Percentiles rank a stretch among this genome's conserved stretches.
phyloP scores from a whole-genome alignment of 192 early-diverging fungal genomes.

The Rhizophagus clarus region DNA sequence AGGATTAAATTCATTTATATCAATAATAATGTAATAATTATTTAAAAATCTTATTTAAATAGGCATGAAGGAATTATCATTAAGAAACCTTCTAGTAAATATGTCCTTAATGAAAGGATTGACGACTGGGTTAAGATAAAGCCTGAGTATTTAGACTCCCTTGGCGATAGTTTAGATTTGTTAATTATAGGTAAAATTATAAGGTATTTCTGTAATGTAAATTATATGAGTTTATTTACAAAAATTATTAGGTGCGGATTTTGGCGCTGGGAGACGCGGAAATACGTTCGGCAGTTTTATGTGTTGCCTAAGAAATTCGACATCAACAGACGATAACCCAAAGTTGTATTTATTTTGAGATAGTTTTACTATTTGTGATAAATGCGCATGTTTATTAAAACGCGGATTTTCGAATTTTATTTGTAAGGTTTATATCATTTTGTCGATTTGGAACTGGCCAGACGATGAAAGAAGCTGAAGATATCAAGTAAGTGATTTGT shows the following conservation, averaged over 20 bases:
- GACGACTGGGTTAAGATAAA: constrained; percentile 78
- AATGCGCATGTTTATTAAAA: neutral
- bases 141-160: constrained; percentile 73
- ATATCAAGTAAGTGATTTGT: constrained; percentile 53
- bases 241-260: constrained; percentile 41
- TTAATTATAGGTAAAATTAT: constrained; percentile 64
- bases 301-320: constrained; percentile 56
- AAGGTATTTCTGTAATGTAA: neutral
- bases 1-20: neutral
- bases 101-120: constrained; percentile 54
- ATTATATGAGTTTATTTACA: constrained; percentile 19
- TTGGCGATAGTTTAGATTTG: constrained; percentile 74
- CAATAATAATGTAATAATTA: neutral
- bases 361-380: neutral
- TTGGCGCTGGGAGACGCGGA: constrained; percentile 63
- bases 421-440: constrained; percentile 55
- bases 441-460: constrained; percentile 74
- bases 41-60: neutral
- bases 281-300: constrained; percentile 61
- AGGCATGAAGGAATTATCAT: constrained; percentile 67
- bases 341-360: neutral
- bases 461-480: constrained; percentile 59
- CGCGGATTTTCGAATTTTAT: neutral
- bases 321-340: neutral
- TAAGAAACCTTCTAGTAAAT: constrained; percentile 65